These are phyloP conservation scores for Fagus sylvatica DNA, from an alignment of 306 rosid genomes.

Conservation along the genomic window DNA sequence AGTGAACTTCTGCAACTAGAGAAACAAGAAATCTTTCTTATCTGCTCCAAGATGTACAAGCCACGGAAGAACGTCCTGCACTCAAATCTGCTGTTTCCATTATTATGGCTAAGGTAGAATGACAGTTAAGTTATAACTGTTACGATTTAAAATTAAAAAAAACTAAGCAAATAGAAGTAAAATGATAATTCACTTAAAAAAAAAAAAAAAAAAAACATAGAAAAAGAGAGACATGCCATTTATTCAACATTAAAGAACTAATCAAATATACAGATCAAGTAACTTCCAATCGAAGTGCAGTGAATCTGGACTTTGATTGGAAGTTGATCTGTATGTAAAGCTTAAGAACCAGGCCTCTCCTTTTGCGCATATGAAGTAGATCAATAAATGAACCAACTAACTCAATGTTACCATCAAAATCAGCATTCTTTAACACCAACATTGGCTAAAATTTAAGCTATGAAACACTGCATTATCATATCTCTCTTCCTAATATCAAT, in stretches of 20 bases:
- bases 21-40: slow-evolving; percentile 10
- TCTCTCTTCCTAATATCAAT: not conserved
- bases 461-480: not conserved
- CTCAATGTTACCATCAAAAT: not conserved
- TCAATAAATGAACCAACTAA: not conserved
- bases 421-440: not conserved
- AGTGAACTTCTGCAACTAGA: slow-evolving; percentile 26
- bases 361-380: no score
- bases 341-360: not conserved
- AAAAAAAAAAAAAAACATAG: no score
- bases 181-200: no score
- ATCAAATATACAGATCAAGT: not conserved
- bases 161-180: no score
- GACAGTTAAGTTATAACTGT: not conserved
- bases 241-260: not conserved
- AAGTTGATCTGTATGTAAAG: no score
- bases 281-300: not conserved
- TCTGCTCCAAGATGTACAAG: slow-evolving; percentile 29
- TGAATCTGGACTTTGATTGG: not conserved
- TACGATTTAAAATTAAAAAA: no score
- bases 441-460: not conserved
- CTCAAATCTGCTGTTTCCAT: slow-evolving; percentile 30
- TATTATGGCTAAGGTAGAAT: not conserved
- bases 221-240: not conserved
- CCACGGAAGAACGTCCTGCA: slow-evolving; percentile 31